Evolutionary conservation across 2,329 filamentous ascomycete species (phyloP), one percentile per base, ranked within the genome.

Genomic region (Colletotrichum eremochloae): DNA sequence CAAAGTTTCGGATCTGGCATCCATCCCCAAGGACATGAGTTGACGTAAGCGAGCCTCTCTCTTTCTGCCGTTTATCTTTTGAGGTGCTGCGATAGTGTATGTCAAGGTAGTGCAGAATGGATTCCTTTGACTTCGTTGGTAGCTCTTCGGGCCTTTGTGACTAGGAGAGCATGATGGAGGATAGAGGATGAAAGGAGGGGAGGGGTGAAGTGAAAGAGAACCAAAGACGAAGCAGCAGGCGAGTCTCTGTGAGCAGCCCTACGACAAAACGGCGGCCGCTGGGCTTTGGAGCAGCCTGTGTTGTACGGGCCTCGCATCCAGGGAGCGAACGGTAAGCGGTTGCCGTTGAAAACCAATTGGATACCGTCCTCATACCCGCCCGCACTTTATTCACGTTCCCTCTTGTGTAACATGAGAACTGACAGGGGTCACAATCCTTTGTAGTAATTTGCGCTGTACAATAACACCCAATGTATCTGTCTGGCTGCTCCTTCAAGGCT

Each of bases 1-100:
- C 46, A 68, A 71, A 50, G 50, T n/a, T 36, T 63, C 62, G 58
- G 65, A 24, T 50, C 53, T 44, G 44, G 44, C 50, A 53, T 31
- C 15, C 50, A 53, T 31, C 15, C 50, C 15, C 14, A 52, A 31
- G 52, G 36, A 12, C 20, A 5, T 6, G 14, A 38, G 33, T 42
- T 46, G 62, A 50, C 46, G 60, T 38, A 14, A 46, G 24, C 8
- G 33, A 44, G n/a, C 46, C n/a, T 18, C 40, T 29, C 12, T 18
- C 29, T 20, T 63, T 29, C 46, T 38, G n/a, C 46, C 44, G 60
- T 52, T 63, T 40, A 46, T 15, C 36, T 24, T 33, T 42, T 11
- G 9, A 46, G 38, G 38, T 20, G 36, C 50, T 42, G 36, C 33
- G 20, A 38, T 38, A n/a, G 31, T 8, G 18, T 9, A 56, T 6